These are phyloP conservation scores for Suillus subalutaceus DNA, from an alignment of 768 basidiomycete species.

Conservation along the genomic window DNA sequence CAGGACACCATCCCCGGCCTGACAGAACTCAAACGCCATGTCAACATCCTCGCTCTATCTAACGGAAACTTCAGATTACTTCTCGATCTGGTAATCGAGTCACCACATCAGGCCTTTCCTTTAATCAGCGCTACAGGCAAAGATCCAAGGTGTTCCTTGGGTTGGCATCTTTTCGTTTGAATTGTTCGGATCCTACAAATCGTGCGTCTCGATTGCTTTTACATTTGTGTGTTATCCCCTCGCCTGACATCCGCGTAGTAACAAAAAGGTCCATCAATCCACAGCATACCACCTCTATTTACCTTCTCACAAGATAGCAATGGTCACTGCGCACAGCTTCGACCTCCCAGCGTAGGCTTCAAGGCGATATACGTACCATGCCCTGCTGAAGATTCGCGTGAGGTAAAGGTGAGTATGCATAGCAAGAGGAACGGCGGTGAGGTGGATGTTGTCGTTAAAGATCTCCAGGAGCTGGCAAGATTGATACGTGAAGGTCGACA, in stretches of 20 bases:
- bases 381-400: constrained; percentile 43
- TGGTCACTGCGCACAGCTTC: constrained; percentile 66
- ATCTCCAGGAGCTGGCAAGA: constrained; percentile 51
- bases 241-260: constrained; percentile 27
- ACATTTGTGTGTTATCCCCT: not conserved
- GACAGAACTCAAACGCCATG: constrained; percentile 49
- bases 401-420: constrained; percentile 35
- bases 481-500: constrained; percentile 21
- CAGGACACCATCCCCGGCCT: constrained; percentile 55
- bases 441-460: constrained; percentile 57
- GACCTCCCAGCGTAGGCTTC: constrained; percentile 58
- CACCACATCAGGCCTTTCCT: not conserved
- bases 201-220: constrained; percentile 43
- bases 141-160: constrained; percentile 63
- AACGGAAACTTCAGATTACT: constrained; percentile 67
- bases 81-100: constrained; percentile 54
- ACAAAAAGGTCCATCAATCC: constrained; percentile 50
- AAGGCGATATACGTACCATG: constrained; percentile 62
- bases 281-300: constrained; percentile 49
- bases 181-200: constrained; percentile 64
- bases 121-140: constrained; percentile 46
- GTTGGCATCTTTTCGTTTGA: constrained; percentile 64
- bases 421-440: constrained; percentile 57
- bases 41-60: constrained; percentile 56
- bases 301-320: constrained; percentile 51